Evolutionary conservation across 2,329 filamentous ascomycete genomes (phyloP).

Genomic region (Verticillium alfalfae): DNA sequence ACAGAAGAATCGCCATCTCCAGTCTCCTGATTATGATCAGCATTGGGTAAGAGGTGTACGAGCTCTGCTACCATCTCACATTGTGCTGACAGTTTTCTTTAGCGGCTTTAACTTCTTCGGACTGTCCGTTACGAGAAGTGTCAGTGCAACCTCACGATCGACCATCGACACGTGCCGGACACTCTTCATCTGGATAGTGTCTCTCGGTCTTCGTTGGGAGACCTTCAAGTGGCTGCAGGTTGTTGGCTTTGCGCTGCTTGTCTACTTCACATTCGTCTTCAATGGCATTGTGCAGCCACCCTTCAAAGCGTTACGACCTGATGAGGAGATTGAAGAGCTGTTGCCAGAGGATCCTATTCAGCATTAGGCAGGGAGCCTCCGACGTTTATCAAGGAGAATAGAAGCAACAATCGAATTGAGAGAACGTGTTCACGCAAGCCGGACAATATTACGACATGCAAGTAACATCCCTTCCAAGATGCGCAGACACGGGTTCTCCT

Average conservation of each 20-base stretch:
- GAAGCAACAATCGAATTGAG: too few relatives aligned
- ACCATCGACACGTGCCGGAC: conserved; percentile 98
- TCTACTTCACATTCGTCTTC: conserved; percentile 96
- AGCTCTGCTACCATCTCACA: too few relatives aligned
- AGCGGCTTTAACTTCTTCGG: conserved; percentile 99
- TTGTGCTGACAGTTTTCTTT: not conserved
- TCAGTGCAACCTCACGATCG: conserved; percentile 88
- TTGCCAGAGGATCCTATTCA: conserved; percentile 82
- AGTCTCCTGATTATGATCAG: conserved; percentile 94
- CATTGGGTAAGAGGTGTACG: conserved; percentile 63
- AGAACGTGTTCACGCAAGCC: too few relatives aligned
- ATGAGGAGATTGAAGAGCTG: conserved; percentile 55
- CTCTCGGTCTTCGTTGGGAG: conserved; percentile 90
- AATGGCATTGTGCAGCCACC: conserved; percentile 89
- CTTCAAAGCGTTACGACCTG: conserved; percentile 57
- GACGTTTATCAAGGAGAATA: not conserved
- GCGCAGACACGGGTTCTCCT: too few relatives aligned
- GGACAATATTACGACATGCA: too few relatives aligned
- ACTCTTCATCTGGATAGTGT: conserved; percentile 96
- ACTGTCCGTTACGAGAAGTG: conserved; percentile 80
- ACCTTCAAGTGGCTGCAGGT: conserved; percentile 97
- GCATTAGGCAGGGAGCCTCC: conserved; percentile 34
- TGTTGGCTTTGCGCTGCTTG: conserved; percentile 76
- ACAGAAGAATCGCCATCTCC: conserved; percentile 65
- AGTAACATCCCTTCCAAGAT: too few relatives aligned